These are phyloP conservation scores for Hymenoscyphus fructigenus DNA, from an alignment of 2,329 filamentous ascomycete species.

Conservation along the genomic window DNA sequence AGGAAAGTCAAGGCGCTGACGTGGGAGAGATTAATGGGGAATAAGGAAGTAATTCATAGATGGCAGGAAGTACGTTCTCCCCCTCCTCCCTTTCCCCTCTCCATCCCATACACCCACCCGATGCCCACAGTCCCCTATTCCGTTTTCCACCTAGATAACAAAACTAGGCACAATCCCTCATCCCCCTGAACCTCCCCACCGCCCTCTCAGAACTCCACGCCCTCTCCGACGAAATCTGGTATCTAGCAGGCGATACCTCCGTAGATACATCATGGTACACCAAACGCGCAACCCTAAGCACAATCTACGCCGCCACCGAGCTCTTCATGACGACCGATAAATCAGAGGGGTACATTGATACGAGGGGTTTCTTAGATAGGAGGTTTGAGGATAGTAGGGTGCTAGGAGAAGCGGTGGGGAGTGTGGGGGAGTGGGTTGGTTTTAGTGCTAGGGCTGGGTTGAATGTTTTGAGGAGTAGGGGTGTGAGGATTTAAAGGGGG, in stretches of 20 bases:
- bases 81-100: neutral
- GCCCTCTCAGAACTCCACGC: slow-evolving; percentile 77
- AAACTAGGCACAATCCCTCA: slow-evolving; percentile 71
- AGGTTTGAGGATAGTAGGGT: slow-evolving; percentile 64
- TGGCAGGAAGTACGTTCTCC: slow-evolving; percentile 76
- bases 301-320: slow-evolving; percentile 76
- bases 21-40: slow-evolving; percentile 75
- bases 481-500: slow-evolving; percentile 59
- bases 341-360: slow-evolving; percentile 71
- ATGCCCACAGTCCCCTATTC: too few relatives aligned
- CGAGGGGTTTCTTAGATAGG: slow-evolving; percentile 74
- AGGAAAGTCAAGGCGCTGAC: slow-evolving; percentile 69
- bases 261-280: slow-evolving; percentile 91
- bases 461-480: slow-evolving; percentile 86
- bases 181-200: slow-evolving; percentile 79
- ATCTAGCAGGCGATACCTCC: slow-evolving; percentile 75
- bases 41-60: slow-evolving; percentile 67
- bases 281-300: slow-evolving; percentile 61
- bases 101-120: neutral
- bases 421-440: slow-evolving; percentile 73
- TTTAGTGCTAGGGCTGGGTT: slow-evolving; percentile 76
- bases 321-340: slow-evolving; percentile 92
- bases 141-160: too few relatives aligned
- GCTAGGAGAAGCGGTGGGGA: slow-evolving; percentile 60
- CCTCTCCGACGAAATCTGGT: slow-evolving; percentile 91